These are phyloP conservation scores for Pichia pseudocactophila DNA, from an alignment of 805 yeast species.

Conservation along the genomic window DNA sequence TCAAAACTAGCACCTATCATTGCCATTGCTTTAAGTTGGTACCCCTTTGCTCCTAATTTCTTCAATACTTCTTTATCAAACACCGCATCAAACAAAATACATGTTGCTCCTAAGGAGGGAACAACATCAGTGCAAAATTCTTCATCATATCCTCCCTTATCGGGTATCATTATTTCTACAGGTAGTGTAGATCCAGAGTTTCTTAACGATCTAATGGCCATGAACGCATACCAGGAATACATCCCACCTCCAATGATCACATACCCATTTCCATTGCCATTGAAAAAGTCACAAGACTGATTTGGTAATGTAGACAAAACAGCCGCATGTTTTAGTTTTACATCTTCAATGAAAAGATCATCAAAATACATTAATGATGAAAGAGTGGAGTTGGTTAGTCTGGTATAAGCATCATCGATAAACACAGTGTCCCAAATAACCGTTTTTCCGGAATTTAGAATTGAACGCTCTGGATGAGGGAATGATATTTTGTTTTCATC, in stretches of 20 bases:
- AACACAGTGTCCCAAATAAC: conserved; percentile 17
- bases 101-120: conserved; percentile 34
- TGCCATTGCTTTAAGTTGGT: conserved; percentile 35
- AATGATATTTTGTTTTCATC: conserved; percentile 7
- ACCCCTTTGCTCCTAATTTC: conserved; percentile 24
- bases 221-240: conserved; percentile 33
- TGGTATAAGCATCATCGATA: conserved; percentile 14
- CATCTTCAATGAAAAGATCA: conserved; percentile 34
- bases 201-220: conserved; percentile 34
- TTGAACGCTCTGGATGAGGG: conserved; percentile 16
- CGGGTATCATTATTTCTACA: conserved; percentile 16
- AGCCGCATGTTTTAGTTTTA: conserved; percentile 38
- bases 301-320: conserved; percentile 39
- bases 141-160: conserved; percentile 10
- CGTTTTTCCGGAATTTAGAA: conserved; percentile 16
- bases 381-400: conserved; percentile 7
- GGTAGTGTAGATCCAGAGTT: conserved; percentile 36
- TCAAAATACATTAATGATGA: conserved; percentile 20
- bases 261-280: conserved; percentile 26
- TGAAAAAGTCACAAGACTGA: conserved; percentile 20
- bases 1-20: conserved; percentile 38
- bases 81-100: conserved; percentile 32
- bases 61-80: conserved; percentile 23
- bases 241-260: conserved; percentile 38
- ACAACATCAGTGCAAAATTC: conserved; percentile 28